Evolutionary conservation across 2,329 filamentous ascomycete species (phyloP).

Genomic region (Periconia sp.): DNA sequence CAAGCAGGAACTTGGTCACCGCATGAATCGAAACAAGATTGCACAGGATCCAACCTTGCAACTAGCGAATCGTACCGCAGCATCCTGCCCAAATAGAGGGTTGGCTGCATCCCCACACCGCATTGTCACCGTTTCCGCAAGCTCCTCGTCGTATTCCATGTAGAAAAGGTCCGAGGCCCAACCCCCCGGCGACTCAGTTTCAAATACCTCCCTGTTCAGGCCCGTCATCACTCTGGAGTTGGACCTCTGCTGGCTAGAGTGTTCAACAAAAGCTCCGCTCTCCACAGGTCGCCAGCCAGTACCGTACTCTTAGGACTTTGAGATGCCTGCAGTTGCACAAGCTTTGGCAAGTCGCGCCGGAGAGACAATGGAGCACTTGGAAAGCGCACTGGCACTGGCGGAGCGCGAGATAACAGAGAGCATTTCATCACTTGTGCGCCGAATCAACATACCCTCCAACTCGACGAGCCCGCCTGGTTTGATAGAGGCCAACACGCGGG

Average conservation of each 20-base stretch:
- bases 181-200: conserved; percentile 6
- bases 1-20: conserved; percentile 20
- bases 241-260: conserved; percentile 40
- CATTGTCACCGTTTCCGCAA: conserved; percentile 30
- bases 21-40: conserved; percentile 15
- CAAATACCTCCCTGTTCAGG: conserved; percentile 3
- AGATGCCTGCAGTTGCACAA: conserved; percentile 39
- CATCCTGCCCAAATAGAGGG: conserved; percentile 23
- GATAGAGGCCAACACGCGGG: conserved; percentile 59
- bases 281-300: conserved; percentile 12
- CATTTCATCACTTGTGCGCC: conserved; percentile 37
- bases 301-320: conserved; percentile 13
- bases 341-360: conserved; percentile 29
- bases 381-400: conserved; percentile 26
- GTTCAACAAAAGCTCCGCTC: conserved; percentile 20
- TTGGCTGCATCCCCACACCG: conserved; percentile 32
- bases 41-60: conserved; percentile 19
- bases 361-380: conserved; percentile 32
- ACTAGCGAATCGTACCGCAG: conserved; percentile 25
- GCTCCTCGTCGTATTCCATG: conserved; percentile 31
- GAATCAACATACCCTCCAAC: conserved; percentile 60
- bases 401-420: conserved; percentile 30
- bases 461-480: conserved; percentile 58
- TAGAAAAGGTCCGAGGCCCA: conserved; percentile 27
- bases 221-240: conserved; percentile 21